Conservation (phyloP, 2,329 filamentous ascomycete species). For the Coniella lustricola region DNA sequence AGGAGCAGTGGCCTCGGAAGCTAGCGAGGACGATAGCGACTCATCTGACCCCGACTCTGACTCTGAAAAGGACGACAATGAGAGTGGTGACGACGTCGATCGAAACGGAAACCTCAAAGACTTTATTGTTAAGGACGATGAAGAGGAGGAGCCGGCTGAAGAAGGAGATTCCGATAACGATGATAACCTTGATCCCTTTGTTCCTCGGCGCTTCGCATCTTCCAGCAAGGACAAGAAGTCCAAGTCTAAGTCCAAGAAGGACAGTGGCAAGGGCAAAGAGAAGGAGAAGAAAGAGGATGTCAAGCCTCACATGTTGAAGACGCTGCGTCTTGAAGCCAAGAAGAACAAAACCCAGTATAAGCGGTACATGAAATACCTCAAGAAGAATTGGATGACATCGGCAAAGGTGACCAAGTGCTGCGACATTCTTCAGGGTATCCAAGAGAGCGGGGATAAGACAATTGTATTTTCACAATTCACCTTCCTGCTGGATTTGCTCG, state of each 20-base stretch:
- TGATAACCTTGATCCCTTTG: constrained; percentile 13
- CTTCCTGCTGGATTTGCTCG: constrained; percentile 67
- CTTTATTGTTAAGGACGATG: constrained; percentile 45
- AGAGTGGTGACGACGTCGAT: constrained; percentile 27
- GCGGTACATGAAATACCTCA: constrained; percentile 63
- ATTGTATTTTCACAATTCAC: constrained; percentile 82
- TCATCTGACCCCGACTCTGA: constrained; percentile 24
- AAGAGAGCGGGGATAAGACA: constrained; percentile 58
- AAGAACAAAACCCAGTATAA: constrained; percentile 58
- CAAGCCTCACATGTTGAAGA: constrained; percentile 28
- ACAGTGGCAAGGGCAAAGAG: constrained; percentile 33
- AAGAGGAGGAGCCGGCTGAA: constrained; percentile 20
- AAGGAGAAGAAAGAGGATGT: constrained; percentile 36
- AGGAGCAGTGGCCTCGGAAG: constrained; percentile 14
- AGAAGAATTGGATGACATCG: constrained; percentile 64
- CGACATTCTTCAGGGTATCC: constrained; percentile 49
- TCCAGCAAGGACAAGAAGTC: constrained; percentile 18
- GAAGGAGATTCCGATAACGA: constrained; percentile 18
- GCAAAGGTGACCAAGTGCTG: constrained; percentile 67
- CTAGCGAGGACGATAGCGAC: constrained; percentile 21
- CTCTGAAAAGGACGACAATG: constrained; percentile 20
- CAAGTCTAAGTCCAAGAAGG: constrained; percentile 31
- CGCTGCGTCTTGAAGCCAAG: constrained; percentile 58
- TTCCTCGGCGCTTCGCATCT: background rate
- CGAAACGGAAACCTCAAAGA: constrained; percentile 37